Base-by-base conservation (phyloP, 2,329 filamentous ascomycete species). In the Furcasterigmium sp. region DNA sequence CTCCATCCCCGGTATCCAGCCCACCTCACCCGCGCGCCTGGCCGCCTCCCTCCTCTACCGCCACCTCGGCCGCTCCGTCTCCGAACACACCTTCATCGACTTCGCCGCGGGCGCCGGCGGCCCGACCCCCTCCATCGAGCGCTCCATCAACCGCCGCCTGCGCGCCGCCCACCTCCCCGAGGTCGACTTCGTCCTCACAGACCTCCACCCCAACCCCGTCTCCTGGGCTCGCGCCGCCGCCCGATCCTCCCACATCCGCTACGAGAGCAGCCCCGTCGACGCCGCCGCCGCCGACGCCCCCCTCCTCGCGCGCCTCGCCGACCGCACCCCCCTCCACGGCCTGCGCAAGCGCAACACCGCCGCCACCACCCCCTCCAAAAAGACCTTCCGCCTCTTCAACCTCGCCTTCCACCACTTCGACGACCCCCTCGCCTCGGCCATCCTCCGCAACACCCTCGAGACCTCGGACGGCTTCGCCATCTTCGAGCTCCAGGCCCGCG, bases 321-420 rank as follows among this genome's bases (percentile, higher is more conserved):
- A 25, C 8, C 35, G 35, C 13, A 18, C 17, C 10, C 13, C 39
- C 39, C 19, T 25, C 19, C 19, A 32, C 30, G n/a, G 18, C 20
- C 19, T 23, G 9, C 20, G 20, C 11, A 10, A 19, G 20, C 15
- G 38, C 29, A 29, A 32, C 19, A 20, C 13, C 29, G 5, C n/a
- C 26, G 14, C 17, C 8, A 5, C 17, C 39, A 8, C 6, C 9
- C 26, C 8, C 51, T 66, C 64, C 4, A 68, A 66, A 39, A 74
- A 71, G 55, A 74, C 86, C 18, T 84, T 88, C 56, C 71, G 85
- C 5, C 64, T 89, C 39, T 90, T 86, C 60, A 86, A 84, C 57
- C 69, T 88, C 3, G 78, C 84, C 1, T 91, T 91, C 55, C 86
- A 90, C 61, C 85, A 90, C 63, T 90, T 90, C 52, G 75, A 81